Base-by-base conservation (phyloP, 2,329 filamentous ascomycete genomes). In the Arthrobotrys megalospora region DNA sequence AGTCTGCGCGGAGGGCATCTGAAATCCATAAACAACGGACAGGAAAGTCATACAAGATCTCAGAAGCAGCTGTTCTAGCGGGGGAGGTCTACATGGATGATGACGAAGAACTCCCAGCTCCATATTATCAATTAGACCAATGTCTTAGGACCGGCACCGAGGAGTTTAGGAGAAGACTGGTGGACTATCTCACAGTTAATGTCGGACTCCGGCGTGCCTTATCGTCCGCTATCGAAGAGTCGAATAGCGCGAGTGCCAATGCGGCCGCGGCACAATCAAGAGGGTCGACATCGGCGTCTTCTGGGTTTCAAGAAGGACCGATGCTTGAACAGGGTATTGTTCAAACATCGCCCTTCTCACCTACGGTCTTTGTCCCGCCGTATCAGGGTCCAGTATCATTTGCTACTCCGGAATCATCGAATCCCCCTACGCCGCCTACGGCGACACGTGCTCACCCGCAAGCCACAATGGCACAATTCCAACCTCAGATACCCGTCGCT, bases 41-140 rank as follows among this genome's bases (percentile, higher is more conserved):
- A 0, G 95, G 94, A 45, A 92, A 93, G 81, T 90, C 89, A 1
- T 88, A 97, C 76, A 90, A 91, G 81, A 92, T 97, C 73, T 94
- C 91, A 28, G 92, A 94, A 84, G 89, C 96, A 82, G 94, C 96
- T 85, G 94, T 97, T 11, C 87, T 92, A 81, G 94, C 93, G 80
- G 94, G 97, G 83, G 93, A 96, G 83, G 97, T 97, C 93, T 97
- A 97, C 83, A 94, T 97, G 82, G 94, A 97, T 84, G 93, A 97
- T 82, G 94, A 97, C 66, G 93, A 97, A 81, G 92, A 94, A 71
- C 83, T 93, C 24, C 90, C 91, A 0, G 87, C 89, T 77, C 89
- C 90, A 67, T 92, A 90, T 82, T 87, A 90, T 73, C 86, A 89
- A 12, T 85, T 93, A 36, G 89, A 89, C 12, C 87, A 89, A 2